Base-by-base conservation (phyloP, 495 filamentous ascomycete genomes). In the Hypoxylon perforatum region DNA sequence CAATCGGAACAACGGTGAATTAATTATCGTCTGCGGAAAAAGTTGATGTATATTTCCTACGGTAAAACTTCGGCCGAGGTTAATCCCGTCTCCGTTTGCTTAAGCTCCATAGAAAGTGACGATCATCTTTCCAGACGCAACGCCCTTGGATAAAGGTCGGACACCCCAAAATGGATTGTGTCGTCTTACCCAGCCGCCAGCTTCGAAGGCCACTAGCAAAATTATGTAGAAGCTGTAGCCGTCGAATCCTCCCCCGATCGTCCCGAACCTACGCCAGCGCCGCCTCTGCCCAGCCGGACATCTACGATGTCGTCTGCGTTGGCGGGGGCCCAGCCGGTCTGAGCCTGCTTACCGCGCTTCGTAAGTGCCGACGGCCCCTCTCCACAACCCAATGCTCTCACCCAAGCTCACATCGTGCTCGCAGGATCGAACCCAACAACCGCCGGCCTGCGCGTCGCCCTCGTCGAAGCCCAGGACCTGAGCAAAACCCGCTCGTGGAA, bases 311-410 rank as follows among this genome's bases (percentile, higher is more conserved):
- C 28, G 93, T 97, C 51, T 95, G 93, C 61, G 91, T 99, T 62
- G 96, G 96, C 51, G 96, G 95, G 23, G 96, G 96, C n/a, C 96
- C 95, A 12, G 95, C 94, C 8, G 96, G 96, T 49, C 81, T 99
- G 42, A 94, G 92, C 67, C 85, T 99, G 18, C 78, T 97, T 55
- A 88, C 92, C 58, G 93, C 93, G 65, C 84, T 99, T 41, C 88
- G 93, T 96, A 84, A 76, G 88, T 74, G n/a, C n/a, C n/a, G n/a
- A n/a, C n/a, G n/a, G n/a, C n/a, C 51, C 41, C 22, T 59, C 42
- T 28, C 19, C 33, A 28, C 19, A 15, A 14, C 25, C 19, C 60
- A 56, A 70, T 66, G 38, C 41, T 42, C 10, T 15, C 21, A 14
- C 53, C 1, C 15, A 28, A 67, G 21, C 71, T 73, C 59, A 67